Base-by-base conservation (phyloP, 1,139 yeast genomes). In the Lodderomyces parapsilosis region DNA sequence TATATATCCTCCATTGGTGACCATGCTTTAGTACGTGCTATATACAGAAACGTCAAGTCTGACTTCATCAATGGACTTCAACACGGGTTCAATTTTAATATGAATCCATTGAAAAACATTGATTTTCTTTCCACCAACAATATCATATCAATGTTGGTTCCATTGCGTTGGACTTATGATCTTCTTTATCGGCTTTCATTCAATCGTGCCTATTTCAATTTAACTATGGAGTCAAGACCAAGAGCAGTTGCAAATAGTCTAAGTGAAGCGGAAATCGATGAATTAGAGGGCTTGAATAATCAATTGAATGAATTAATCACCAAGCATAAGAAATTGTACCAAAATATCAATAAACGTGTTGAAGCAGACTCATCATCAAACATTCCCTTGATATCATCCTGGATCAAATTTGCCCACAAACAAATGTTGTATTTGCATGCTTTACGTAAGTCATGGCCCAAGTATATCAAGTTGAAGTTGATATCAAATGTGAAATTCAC, bases 181-280 rank as follows among this genome's bases (percentile, higher is more conserved):
- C 28, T 69, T 1, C 38, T 72, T 15, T 73, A 63, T 51, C 59
- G 71, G 19, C 41, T 74, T 15, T 70, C 79, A 0, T 51, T 78
- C 38, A 78, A 79, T 52, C 62, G 74, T 39, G 40, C 66, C 1
- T 76, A 78, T 52, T 79, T 76, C 47, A 58, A 63, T 39, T 45
- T 68, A 6, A 55, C 66, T 6, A 52, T 65, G 54, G 50, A 55
- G 3, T 53, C 59, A 1, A 56, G 66, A 38, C 75, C 76, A 5
- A 49, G 74, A 37, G 66, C 62, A 30, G 62, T 73, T 35, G 69
- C 72, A 22, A 68, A 71, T 51, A 57, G 60, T 38, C 52, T 71
- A 35, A 37, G 55, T 5, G 42, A 34, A 14, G 57, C 56, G 1
- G 65, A 65, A 30, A 51, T 63, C 23, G 62, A 57, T 24, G 41